phyloP scores from a whole-genome alignment of 495 filamentous ascomycete genomes.

The Penicillium taxi region DNA sequence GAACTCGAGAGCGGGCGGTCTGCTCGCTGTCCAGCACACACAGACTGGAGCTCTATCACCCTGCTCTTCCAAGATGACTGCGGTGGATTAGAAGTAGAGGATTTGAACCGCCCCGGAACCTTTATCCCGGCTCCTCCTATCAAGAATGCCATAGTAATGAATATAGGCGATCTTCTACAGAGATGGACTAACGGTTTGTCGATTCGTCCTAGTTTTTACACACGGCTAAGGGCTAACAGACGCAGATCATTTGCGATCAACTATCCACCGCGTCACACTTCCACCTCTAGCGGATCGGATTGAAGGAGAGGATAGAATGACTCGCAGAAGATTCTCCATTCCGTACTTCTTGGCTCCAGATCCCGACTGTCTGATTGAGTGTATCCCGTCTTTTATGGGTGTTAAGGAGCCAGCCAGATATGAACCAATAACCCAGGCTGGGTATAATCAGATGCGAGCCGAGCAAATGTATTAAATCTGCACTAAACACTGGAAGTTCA shows the following conservation, averaged over 20 bases:
- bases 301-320: conserved; percentile 36
- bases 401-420: conserved; percentile 40
- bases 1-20: conserved; percentile 36
- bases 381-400: conserved; percentile 43
- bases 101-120: conserved; percentile 35
- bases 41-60: conserved; percentile 46
- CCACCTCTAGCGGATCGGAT: conserved; percentile 31
- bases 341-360: conserved; percentile 55
- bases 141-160: conserved; percentile 48
- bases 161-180: conserved; percentile 53
- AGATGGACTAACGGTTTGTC: conserved; percentile 52
- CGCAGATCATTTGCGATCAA: conserved; percentile 46
- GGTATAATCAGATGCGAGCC: conserved; percentile 46
- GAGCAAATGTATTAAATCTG: too few relatives aligned
- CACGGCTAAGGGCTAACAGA: too few relatives aligned
- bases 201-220: neutral
- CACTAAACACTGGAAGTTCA: too few relatives aligned
- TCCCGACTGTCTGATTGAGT: conserved; percentile 46
- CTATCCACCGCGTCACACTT: conserved; percentile 46
- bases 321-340: conserved; percentile 50
- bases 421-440: conserved; percentile 43
- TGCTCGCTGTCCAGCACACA: conserved; percentile 49
- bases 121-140: conserved; percentile 48
- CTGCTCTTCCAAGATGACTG: conserved; percentile 47
- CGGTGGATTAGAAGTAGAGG: conserved; percentile 50